phyloP scores from a whole-genome alignment of 345 rosid genomes.

The Luvunga scandens region DNA sequence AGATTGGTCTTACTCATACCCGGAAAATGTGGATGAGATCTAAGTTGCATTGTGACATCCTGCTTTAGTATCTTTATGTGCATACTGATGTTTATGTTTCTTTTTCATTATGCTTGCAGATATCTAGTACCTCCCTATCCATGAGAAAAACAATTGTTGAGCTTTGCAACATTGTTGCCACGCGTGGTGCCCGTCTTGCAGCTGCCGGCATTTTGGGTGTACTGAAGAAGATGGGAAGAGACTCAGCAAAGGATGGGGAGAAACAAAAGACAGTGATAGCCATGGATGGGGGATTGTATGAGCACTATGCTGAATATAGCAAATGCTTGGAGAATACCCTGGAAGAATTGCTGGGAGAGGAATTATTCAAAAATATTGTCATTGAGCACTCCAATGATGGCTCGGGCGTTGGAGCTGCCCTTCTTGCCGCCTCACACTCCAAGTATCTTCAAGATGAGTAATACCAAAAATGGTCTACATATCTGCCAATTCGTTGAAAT shows the following conservation, averaged over 20 bases:
- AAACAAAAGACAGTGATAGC: constrained; percentile 61
- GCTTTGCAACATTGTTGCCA: constrained; percentile 69
- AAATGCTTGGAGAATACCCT: constrained; percentile 59
- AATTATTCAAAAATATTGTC: constrained; percentile 41
- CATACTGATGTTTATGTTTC: background rate
- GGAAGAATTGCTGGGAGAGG: constrained; percentile 62
- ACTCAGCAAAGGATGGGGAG: constrained; percentile 48
- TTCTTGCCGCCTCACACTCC: constrained; percentile 77
- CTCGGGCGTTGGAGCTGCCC: constrained; percentile 78
- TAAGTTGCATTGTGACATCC: background rate
- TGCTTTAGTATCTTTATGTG: background rate
- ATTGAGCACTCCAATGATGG: constrained; percentile 65
- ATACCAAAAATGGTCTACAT: constrained; percentile 6
- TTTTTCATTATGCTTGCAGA: constrained; percentile 31
- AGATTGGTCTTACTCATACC: background rate
- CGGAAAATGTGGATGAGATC: background rate
- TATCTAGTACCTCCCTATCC: constrained; percentile 49
- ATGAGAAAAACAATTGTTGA: constrained; percentile 56
- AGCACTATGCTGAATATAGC: constrained; percentile 62
- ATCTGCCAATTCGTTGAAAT: background rate
- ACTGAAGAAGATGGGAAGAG: constrained; percentile 77
- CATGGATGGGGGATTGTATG: constrained; percentile 78
- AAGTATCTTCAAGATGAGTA: constrained; percentile 33
- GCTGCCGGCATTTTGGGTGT: constrained; percentile 79
- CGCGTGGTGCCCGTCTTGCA: constrained; percentile 70